A percentile compares a stretch with the other conserved stretches of the same genome.
These are phyloP conservation scores for Ceratobasidium sp. DNA, from an alignment of 1,284 basidiomycete genomes.

Conservation along the genomic window DNA sequence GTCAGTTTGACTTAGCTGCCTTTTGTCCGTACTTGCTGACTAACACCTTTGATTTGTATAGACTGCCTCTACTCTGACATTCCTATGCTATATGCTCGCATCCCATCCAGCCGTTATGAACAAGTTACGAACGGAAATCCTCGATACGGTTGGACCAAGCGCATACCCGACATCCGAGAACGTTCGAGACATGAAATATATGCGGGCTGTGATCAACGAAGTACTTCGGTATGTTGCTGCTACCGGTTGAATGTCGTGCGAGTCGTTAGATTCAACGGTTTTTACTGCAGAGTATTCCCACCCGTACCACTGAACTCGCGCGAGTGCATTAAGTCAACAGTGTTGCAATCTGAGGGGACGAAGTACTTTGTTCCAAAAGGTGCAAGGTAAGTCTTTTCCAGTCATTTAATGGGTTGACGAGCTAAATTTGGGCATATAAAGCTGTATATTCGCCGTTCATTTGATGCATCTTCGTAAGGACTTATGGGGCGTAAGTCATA, in stretches of 20 bases:
- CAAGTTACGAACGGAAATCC: conserved; percentile 65
- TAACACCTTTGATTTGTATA: conserved; percentile 46
- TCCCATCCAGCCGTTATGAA: conserved; percentile 60
- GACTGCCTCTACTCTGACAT: conserved; percentile 65
- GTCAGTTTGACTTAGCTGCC: conserved; percentile 55
- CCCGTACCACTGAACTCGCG: conserved; percentile 55
- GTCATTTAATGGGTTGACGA: conserved; percentile 39
- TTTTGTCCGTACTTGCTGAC: background rate
- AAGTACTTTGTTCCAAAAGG: conserved; percentile 54
- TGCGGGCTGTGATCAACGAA: conserved; percentile 68
- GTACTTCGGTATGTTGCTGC: conserved; percentile 41
- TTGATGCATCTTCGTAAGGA: conserved; percentile 49
- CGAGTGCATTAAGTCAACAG: background rate
- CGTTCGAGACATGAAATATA: conserved; percentile 65
- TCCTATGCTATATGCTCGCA: conserved; percentile 65
- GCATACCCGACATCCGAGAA: conserved; percentile 64
- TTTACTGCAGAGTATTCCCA: conserved; percentile 62
- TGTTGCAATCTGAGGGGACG: conserved; percentile 47
- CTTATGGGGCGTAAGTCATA: conserved; percentile 49
- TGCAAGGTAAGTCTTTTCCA: conserved; percentile 37
- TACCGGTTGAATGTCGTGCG: no score
- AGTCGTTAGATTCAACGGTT: no score
- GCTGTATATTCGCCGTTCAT: conserved; percentile 47
- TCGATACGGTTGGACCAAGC: conserved; percentile 60
- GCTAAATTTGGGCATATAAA: conserved; percentile 12